Evolutionary conservation across 2,329 filamentous ascomycete genomes (phyloP), one percentile per base, ranked within the genome.

Genomic region (Fulvia fulva): DNA sequence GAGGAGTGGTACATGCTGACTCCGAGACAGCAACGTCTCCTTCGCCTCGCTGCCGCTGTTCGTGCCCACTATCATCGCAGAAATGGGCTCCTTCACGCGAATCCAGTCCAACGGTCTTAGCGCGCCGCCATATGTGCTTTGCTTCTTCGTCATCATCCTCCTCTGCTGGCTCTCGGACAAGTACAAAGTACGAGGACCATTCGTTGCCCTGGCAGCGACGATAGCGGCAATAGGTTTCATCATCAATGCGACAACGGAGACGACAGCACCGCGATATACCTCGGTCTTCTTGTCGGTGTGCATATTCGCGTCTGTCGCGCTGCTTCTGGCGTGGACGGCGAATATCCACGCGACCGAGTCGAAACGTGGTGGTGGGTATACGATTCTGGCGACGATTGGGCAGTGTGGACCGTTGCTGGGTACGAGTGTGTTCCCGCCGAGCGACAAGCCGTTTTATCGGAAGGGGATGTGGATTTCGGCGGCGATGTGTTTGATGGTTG

Each of bases 381-480:
- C 68, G 6, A 73, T 78, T 28, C 62, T 78, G 28, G 69, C 68
- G n/a, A 75, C 71, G 1, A 63, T 76, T 9, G 76, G 76, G 1
- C 90, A 95, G 74, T 87, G 86, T 62, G 90, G 90, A 0, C 90
- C 90, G 1, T 73, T 83, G 2, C 67, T 83, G 0, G 86, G 86
- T 3, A 88, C 85, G 2, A 80, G 85, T 49, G 66, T 88, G 8
- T 89, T 87, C 63, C 86, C 85, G 0, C 67, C 71, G 14, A 68
- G 58, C 6, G 77, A 82, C 46, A 72, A 70, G 11, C 80, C 81
- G 11, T 73, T 75, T 5, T 81, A 77, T 60, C 66, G 76, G 1
- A 84, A 81, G 1, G 86, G 87, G 0, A 81, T 81, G 72, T 77
- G 77, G 56, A 80, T 87, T 2, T 87, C 86, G 62, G 81, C 85